Evolutionary conservation across 2,329 filamentous ascomycete species (phyloP), one percentile per base, ranked within the genome.

Genomic region (Fusarium goolgardi): DNA sequence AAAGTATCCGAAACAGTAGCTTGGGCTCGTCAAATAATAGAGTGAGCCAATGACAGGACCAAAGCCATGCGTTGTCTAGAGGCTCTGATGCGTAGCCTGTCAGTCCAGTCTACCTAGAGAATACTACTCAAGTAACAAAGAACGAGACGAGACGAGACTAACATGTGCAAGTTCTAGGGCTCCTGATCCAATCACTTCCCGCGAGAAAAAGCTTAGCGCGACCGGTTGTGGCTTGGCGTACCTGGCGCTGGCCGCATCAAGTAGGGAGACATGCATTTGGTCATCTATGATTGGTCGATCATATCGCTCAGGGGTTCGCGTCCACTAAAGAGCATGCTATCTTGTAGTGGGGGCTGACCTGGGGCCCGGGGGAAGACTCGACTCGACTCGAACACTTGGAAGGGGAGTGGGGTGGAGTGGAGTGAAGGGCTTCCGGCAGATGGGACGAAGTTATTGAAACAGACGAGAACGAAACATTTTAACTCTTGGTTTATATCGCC

Each of bases 1-100:
- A 69, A 69, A 63, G 32, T 34, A 43, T 65, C 46, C 50, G 59
- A 68, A 68, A 68, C 65, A 62, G 46, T 57, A 57, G 49, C 43
- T 52, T 57, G 46, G 27, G 31, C 43, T 63, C n/a, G 41, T 41
- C n/a, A 55, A 31, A 43, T 32, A 20, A 54, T 8, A 46, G 13
- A 21, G 50, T 49, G 21, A 50, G 20, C 57, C 34, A 53, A 59
- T 53, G 43, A 32, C 12, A 31, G 5, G n/a, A 18, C n/a, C n/a
- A 20, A 46, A 23, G n/a, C 3, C 10, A 29, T 43, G 39, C 12
- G 12, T 54, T 32, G 20, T 31, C 27, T 34, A 27, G 58, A 49
- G 52, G 37, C 58, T 58, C 65, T 69, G 49, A 55, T 45, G 66
- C 51, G 53, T 52, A 55, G 47, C 35, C 51, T 39, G 39, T 34